A percentile compares a stretch with the other conserved stretches of the same genome.
phyloP scores from a whole-genome alignment of 1,139 yeast genomes.

The Candida sp. region DNA sequence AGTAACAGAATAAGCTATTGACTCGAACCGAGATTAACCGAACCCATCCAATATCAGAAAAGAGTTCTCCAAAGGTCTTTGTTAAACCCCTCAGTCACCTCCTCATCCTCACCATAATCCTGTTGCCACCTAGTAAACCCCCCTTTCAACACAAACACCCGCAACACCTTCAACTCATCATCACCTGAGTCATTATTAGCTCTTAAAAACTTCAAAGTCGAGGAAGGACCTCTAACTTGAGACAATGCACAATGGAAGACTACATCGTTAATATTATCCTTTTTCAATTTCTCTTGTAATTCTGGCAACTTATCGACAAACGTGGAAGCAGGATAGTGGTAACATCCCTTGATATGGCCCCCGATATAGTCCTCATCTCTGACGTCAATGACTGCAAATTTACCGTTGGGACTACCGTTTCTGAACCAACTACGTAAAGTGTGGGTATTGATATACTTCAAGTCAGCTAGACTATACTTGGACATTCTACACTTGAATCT shows the following conservation, averaged over 20 bases:
- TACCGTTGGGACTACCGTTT: constrained; percentile 29
- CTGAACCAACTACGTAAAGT: constrained; percentile 45
- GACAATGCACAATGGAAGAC: constrained; percentile 90
- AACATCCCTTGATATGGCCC: constrained; percentile 67
- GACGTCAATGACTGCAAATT: constrained; percentile 78
- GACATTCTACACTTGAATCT: constrained; percentile 11
- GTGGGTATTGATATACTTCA: constrained; percentile 43
- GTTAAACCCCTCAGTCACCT: constrained; percentile 66
- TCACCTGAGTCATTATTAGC: constrained; percentile 35
- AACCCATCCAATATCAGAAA: not conserved
- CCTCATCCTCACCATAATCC: constrained; percentile 61
- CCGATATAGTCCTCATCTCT: constrained; percentile 71
- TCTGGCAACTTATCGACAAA: constrained; percentile 42
- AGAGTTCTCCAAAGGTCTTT: constrained; percentile 50
- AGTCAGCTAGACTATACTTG: constrained; percentile 22
- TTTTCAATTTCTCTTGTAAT: constrained; percentile 32
- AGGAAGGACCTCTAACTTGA: constrained; percentile 87
- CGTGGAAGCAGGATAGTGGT: constrained; percentile 58
- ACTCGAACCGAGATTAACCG: no score
- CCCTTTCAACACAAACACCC: constrained; percentile 72
- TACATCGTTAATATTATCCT: constrained; percentile 44
- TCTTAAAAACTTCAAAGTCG: constrained; percentile 68
- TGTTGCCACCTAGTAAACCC: constrained; percentile 88
- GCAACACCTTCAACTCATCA: constrained; percentile 20
- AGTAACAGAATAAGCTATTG: no score